Conservation (phyloP, 441 rosid genomes). For the Metrosideros polymorpha region DNA sequence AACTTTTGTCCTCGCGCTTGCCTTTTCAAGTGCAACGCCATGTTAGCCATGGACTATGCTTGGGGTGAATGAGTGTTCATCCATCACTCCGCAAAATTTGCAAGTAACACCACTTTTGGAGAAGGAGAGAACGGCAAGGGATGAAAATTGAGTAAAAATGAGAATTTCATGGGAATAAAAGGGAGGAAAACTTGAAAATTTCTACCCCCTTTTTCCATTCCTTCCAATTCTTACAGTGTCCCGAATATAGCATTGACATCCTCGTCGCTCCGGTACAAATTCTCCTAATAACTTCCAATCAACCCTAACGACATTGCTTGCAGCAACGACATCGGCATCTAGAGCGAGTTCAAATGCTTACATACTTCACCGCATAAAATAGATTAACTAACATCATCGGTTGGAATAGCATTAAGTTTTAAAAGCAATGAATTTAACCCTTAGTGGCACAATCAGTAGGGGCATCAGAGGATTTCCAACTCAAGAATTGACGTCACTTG, state of each 20-base stretch:
- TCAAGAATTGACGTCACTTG: neutral
- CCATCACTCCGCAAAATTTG: neutral
- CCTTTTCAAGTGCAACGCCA: neutral
- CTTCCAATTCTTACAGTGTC: neutral
- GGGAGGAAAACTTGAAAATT: neutral
- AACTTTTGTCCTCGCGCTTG: neutral
- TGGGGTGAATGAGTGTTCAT: neutral
- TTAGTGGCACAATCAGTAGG: neutral
- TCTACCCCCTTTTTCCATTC: neutral
- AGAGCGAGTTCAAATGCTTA: neutral
- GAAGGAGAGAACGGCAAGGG: neutral
- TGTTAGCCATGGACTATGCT: neutral
- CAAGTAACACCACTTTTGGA: neutral
- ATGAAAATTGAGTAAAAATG: neutral
- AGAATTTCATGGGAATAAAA: neutral
- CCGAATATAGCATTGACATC: neutral
- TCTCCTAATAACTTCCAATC: neutral
- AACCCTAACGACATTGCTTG: neutral
- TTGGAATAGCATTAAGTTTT: neutral
- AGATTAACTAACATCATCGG: neutral
- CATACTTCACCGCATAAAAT: neutral
- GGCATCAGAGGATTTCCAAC: neutral
- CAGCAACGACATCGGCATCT: neutral
- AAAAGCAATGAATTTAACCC: neutral
- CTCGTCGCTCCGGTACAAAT: neutral